Evolutionary conservation across 805 yeast genomes (phyloP).

Genomic region (Danielia oregonensis): DNA sequence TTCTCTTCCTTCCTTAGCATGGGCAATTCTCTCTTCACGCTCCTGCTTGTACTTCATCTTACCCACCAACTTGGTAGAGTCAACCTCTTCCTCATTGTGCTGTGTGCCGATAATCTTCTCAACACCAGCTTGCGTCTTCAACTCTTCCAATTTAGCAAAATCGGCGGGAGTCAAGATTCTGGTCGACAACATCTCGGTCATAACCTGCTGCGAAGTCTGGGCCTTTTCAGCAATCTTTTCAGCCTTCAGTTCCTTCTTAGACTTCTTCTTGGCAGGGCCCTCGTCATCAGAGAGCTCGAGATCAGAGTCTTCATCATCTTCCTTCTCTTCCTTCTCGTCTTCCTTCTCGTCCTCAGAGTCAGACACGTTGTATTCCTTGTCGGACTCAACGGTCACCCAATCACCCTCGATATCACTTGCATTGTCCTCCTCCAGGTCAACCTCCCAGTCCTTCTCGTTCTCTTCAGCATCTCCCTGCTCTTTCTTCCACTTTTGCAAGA

Average conservation of each 20-base stretch:
- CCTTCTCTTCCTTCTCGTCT: conserved; percentile 46
- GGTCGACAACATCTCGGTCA: conserved; percentile 59
- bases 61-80: conserved; percentile 73
- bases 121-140: conserved; percentile 80
- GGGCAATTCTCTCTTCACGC: conserved; percentile 87
- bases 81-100: conserved; percentile 80
- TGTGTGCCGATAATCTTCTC: conserved; percentile 67
- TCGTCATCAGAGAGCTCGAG: conserved; percentile 31
- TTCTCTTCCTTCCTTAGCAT: conserved; percentile 86
- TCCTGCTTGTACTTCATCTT: conserved; percentile 76
- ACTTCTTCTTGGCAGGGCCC: conserved; percentile 31
- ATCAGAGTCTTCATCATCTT: conserved; percentile 37
- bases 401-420: conserved; percentile 72
- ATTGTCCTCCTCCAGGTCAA: conserved; percentile 47
- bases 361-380: conserved; percentile 59
- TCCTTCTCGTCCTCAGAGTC: conserved; percentile 44
- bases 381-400: conserved; percentile 89
- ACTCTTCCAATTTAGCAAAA: conserved; percentile 90
- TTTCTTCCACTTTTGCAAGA: conserved; percentile 81
- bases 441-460: conserved; percentile 56
- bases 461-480: conserved; percentile 51
- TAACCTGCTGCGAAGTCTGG: conserved; percentile 23
- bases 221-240: conserved; percentile 20
- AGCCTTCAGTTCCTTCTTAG: conserved; percentile 25
- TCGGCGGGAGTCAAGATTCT: conserved; percentile 95